phyloP scores from a whole-genome alignment of 2,329 filamentous ascomycete genomes.

The Colletotrichum tamarilloi region DNA sequence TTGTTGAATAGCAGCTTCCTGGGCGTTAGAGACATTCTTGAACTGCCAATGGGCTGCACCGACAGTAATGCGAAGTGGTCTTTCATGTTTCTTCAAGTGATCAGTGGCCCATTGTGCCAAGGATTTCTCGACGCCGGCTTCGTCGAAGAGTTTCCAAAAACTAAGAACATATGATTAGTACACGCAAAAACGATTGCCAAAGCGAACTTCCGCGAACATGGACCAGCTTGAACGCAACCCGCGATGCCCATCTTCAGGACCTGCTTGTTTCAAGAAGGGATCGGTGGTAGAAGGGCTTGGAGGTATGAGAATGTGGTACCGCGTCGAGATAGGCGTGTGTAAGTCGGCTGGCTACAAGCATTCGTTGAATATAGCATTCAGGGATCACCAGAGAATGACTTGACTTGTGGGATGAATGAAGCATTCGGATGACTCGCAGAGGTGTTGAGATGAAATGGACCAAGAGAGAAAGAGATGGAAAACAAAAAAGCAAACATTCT shows the following conservation, averaged over 20 bases:
- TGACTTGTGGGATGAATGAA: not conserved
- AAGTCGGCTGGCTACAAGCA: not conserved
- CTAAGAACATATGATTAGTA: not conserved
- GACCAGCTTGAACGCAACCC: not conserved
- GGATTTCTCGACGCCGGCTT: not conserved
- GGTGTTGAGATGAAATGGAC: not conserved
- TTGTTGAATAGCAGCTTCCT: not conserved
- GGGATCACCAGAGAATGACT: not conserved
- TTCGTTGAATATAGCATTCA: no score
- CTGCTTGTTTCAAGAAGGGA: not conserved
- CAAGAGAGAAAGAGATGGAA: not conserved
- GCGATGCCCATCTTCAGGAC: not conserved
- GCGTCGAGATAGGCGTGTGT: not conserved
- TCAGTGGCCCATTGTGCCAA: slow-evolving; percentile 2
- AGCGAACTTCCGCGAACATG: fast-evolving
- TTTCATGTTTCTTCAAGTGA: not conserved
- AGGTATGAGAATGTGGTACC: not conserved
- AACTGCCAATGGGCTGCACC: slow-evolving; percentile 16
- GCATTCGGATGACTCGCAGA: not conserved
- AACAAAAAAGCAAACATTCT: not conserved
- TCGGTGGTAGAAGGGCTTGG: no score
- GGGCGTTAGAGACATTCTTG: not conserved
- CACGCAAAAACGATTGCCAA: no score
- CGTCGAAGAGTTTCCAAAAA: not conserved
- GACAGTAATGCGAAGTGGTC: not conserved